Evolutionary conservation across 805 yeast species (phyloP), one percentile per base, ranked within the genome.

Genomic region (Diddensiella santjacobensis): DNA sequence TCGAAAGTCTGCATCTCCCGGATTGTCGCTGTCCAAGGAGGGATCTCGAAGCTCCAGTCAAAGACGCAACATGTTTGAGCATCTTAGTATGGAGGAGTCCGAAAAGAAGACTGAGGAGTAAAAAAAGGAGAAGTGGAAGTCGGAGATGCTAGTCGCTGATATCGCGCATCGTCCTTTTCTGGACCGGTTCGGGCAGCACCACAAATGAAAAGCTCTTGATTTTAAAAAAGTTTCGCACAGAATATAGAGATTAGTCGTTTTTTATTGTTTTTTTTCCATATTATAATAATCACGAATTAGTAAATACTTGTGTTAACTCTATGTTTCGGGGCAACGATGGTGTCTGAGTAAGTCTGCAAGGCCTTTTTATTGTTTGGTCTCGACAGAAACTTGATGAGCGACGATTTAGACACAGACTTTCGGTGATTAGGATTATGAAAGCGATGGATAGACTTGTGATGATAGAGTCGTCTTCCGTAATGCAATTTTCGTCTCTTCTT

Each of bases 31-130:
- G 50, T 55, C 62, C 22, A 22, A 47, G 39, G 50, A 47, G 17
- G 40, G 38, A 13, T 30, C 47, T 4, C 22, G 47, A 36, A 33
- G 42, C 23, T 22, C 47, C 13, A 35, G 40, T 22, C 45, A 15
- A 15, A 22, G 20, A 30, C 45, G 20, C 8, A 59, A 59, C 53
- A 55, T 58, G 29, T 59, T 53, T 50, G 62, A 58, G 53, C 61
- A 56, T 46, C 47, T 59, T 48, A 57, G 52, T 49, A 60, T 54
- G 22, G 57, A 54, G 8, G 60, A 56, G 10, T 38, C 42, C 24
- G 45, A 49, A 36, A 49, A 42, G 40, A 30, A 39, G 17, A 40
- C 37, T 3, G 46, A 22, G n/a, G 42, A 43, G 38, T 35, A 35
- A 17, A 8, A 10, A 10, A n/a, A n/a, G 13, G 31, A 26, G 31